Evolutionary conservation across 1,139 yeast genomes (phyloP), one percentile per base, ranked within the genome.

Genomic region (Yamadazyma sp.): DNA sequence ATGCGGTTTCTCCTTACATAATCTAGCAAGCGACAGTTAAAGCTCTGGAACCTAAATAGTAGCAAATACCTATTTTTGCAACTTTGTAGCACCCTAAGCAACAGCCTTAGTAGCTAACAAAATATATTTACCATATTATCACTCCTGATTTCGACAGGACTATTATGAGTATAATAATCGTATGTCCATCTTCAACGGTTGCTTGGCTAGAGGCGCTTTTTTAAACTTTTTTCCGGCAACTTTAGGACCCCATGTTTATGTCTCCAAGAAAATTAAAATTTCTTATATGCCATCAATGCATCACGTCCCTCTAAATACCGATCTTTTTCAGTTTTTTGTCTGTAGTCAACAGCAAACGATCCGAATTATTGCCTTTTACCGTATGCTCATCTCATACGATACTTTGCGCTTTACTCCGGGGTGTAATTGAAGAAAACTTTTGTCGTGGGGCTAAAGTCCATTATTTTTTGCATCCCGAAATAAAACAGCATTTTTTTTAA

Each of bases 131-230:
- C n/a, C 25, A 29, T 33, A 29, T n/a, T 24, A 30, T 27, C 4
- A 28, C 16, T 35, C 44, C 44, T 41, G 44, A 31, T 14, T 21
- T 16, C 21, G 30, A 33, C 44, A 41, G 44, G 44, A 41, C 40
- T 31, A 12, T 6, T 31, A 32, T 33, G 45, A 38, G 31, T 35
- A 34, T 40, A 37, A 39, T 34, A 31, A 21, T 38, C 22, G 11
- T 29, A 16, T 11, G 24, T 24, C n/a, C 29, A 9, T 16, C 15
- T 17, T 7, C 7, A 27, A 12, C 28, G 20, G 35, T 27, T 33
- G 17, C 22, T 26, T 15, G 29, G 29, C 29, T 27, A 15, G 12
- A 6, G 20, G 6, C 20, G 11, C 3, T 7, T 9, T 7, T 9
- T 16, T 15, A 11, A 7, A n/a, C 12, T 7, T 27, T 27, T 27